Percentiles rank a stretch among this genome's conserved stretches.
Conservation (phyloP, 805 yeast genomes). For the Myxozyma vanderwaltii region DNA sequence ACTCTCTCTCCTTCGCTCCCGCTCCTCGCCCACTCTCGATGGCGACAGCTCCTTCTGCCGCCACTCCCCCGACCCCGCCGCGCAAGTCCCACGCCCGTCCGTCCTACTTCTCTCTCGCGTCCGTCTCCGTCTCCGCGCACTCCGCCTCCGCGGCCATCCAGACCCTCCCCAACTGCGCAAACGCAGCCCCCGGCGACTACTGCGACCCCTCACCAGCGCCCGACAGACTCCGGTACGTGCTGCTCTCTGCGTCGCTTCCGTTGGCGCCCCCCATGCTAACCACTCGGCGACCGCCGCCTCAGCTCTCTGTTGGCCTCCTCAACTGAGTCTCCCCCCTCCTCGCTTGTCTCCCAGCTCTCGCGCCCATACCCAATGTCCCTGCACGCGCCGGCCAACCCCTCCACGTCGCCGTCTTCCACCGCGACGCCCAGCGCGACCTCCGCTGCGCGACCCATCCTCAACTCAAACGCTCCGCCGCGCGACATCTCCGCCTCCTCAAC, state of each 20-base stretch:
- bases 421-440: conserved; percentile 11
- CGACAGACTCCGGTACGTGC: conserved; percentile 19
- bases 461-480: conserved; percentile 11
- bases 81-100: conserved; percentile 24
- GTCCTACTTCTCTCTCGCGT: conserved; percentile 14
- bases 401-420: conserved; percentile 8
- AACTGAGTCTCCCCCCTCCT: conserved; percentile 9
- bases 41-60: conserved; percentile 22
- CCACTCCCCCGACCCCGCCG: conserved; percentile 22
- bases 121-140: conserved; percentile 21
- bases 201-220: conserved; percentile 25
- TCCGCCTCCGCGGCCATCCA: conserved; percentile 25
- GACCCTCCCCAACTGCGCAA: conserved; percentile 19
- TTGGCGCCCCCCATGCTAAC: no score
- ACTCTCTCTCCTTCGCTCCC: background rate
- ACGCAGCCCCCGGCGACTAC: conserved; percentile 17
- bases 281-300: no score
- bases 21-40: conserved; percentile 1
- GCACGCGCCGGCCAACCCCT: conserved; percentile 1
- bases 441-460: conserved; percentile 16
- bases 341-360: conserved; percentile 3
- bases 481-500: conserved; percentile 16
- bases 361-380: conserved; percentile 17
- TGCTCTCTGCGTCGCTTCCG: background rate
- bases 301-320: conserved; percentile 18